A percentile compares a stretch with the other conserved stretches of the same genome.
Evolutionary conservation across 2,329 filamentous ascomycete genomes (phyloP).

Genomic region (Ophiosphaerella korrae): DNA sequence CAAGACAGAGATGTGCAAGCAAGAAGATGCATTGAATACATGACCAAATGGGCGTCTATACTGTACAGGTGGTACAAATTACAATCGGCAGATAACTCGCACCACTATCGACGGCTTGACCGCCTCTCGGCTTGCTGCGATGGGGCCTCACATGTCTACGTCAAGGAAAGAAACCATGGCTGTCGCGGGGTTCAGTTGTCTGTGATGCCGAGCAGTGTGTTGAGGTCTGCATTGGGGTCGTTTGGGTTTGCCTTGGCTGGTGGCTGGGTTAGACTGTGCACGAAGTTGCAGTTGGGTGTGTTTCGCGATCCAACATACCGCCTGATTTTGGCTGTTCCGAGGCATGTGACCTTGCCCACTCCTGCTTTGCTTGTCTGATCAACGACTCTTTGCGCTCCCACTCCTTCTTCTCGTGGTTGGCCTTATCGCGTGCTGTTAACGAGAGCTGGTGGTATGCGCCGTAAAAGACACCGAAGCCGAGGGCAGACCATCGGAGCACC

Average conservation of each 20-base stretch:
- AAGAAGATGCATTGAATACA: constrained; percentile 40
- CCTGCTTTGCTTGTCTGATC: constrained; percentile 91
- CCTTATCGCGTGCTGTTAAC: constrained; percentile 73
- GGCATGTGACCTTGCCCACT: constrained; percentile 78
- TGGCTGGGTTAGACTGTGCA: neutral
- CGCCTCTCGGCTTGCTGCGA: constrained; percentile 17
- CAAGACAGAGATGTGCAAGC: neutral
- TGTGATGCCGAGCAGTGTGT: constrained; percentile 60
- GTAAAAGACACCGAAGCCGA: constrained; percentile 91
- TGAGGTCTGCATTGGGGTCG: constrained; percentile 91
- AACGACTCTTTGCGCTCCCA: constrained; percentile 89
- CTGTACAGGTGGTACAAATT: constrained; percentile 51
- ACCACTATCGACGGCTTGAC: constrained; percentile 25
- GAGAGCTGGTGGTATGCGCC: constrained; percentile 91
- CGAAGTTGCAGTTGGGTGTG: neutral
- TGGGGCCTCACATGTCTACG: constrained; percentile 21
- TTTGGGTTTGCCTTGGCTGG: constrained; percentile 69
- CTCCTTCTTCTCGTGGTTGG: constrained; percentile 74
- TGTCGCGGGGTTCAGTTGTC: constrained; percentile 34
- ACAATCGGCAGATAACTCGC: constrained; percentile 39
- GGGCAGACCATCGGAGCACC: constrained; percentile 97
- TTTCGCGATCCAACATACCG: constrained; percentile 26
- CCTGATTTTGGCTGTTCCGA: constrained; percentile 38
- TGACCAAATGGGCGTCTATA: constrained; percentile 46
- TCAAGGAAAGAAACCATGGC: constrained; percentile 24